Evolutionary conservation across 345 rosid genomes (phyloP).

Genomic region (Draba incana): DNA sequence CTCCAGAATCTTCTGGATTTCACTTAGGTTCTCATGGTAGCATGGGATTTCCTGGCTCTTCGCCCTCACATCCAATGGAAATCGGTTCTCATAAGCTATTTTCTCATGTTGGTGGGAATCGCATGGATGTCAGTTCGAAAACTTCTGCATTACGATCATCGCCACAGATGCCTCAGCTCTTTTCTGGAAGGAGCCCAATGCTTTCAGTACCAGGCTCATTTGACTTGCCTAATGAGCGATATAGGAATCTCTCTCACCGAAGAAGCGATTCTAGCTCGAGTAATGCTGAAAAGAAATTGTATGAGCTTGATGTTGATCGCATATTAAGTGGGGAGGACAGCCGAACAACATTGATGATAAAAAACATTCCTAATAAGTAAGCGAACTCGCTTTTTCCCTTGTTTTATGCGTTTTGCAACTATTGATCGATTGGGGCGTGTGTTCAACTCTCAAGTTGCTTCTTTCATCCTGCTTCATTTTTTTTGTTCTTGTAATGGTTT

Average conservation of each 20-base stretch:
- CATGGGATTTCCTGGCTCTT: slow-evolving; percentile 60
- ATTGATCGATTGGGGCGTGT: not conserved
- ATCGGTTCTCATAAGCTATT: slow-evolving; percentile 58
- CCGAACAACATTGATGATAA: slow-evolving; percentile 93
- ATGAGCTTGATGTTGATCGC: slow-evolving; percentile 85
- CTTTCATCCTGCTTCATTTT: slow-evolving; percentile 11
- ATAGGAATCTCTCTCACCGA: slow-evolving; percentile 65
- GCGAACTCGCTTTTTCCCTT: slow-evolving; percentile 14
- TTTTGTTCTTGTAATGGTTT: slow-evolving; percentile 17
- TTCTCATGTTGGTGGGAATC: slow-evolving; percentile 59
- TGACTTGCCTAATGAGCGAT: slow-evolving; percentile 73
- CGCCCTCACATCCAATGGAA: slow-evolving; percentile 67
- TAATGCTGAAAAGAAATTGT: slow-evolving; percentile 78
- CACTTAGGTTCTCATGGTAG: slow-evolving; percentile 72
- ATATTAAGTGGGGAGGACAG: slow-evolving; percentile 75
- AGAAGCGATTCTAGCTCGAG: slow-evolving; percentile 69
- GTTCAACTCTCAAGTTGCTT: slow-evolving; percentile 10
- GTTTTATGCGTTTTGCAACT: not conserved
- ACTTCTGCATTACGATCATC: slow-evolving; percentile 61
- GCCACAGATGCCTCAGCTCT: slow-evolving; percentile 70
- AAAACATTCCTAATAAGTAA: slow-evolving; percentile 95
- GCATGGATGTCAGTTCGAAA: slow-evolving; percentile 54
- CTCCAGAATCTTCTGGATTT: slow-evolving; percentile 77
- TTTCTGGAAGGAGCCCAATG: slow-evolving; percentile 68
- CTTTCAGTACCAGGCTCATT: slow-evolving; percentile 62